Conservation (phyloP, 192 early-diverging fungal genomes). For the Thamnidium elegans region DNA sequence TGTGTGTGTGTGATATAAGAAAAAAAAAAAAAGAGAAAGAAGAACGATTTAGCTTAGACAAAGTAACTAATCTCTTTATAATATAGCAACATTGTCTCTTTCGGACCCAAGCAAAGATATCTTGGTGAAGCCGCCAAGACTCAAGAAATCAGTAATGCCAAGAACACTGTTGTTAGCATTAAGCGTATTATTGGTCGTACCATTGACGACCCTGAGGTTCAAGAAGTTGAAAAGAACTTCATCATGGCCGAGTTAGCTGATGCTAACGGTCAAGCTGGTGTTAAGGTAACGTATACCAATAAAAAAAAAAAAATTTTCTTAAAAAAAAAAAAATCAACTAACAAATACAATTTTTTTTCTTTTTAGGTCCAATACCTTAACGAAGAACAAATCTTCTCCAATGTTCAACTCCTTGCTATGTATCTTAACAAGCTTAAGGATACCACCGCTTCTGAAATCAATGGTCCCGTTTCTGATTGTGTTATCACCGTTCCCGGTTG, state of each 20-base stretch:
- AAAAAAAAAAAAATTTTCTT: not conserved
- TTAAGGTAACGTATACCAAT: constrained; percentile 43
- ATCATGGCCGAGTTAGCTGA: constrained; percentile 80
- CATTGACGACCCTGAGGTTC: constrained; percentile 81
- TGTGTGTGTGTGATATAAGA: too few species aligned
- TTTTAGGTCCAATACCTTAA: constrained; percentile 77
- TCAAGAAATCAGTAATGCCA: constrained; percentile 95
- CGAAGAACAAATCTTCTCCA: constrained; percentile 75
- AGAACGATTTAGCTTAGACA: not conserved
- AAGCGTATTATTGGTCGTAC: constrained; percentile 91
- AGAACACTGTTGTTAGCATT: constrained; percentile 86
- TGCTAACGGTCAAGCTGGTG: constrained; percentile 82
- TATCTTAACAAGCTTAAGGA: constrained; percentile 92
- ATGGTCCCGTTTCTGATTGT: constrained; percentile 82
- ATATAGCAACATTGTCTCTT: constrained; percentile 82
- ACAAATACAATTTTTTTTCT: too few species aligned
- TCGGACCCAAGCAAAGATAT: constrained; percentile 92
- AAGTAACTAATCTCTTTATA: not conserved
- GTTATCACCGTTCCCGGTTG: constrained; percentile 93
- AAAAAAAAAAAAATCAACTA: not conserved
- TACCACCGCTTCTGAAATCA: constrained; percentile 79
- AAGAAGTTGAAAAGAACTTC: constrained; percentile 76
- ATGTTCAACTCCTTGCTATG: constrained; percentile 90
- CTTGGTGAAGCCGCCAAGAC: constrained; percentile 95
- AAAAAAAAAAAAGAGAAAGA: not conserved